Evolutionary conservation across 352 stramenopile genomes (phyloP).

Genomic region (Thalassiosira hispida): DNA sequence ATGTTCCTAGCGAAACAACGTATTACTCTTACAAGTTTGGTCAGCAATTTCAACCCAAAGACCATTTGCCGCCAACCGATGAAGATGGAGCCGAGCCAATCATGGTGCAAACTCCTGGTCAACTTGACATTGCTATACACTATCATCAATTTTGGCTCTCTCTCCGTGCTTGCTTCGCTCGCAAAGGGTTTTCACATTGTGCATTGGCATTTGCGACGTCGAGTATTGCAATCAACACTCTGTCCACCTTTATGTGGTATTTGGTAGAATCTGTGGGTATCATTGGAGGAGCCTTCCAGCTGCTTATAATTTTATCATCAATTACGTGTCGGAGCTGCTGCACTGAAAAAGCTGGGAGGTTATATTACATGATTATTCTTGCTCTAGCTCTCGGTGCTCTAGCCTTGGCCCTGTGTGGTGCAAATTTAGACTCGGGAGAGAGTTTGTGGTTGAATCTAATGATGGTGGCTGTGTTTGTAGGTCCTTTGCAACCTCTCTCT

Average conservation of each 20-base stretch:
- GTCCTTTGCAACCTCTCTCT: conserved; percentile 72
- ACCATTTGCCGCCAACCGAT: conserved; percentile 19
- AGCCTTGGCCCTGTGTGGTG: conserved; percentile 65
- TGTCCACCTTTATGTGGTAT: conserved; percentile 83
- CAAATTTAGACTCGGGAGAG: conserved; percentile 62
- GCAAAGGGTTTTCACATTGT: conserved; percentile 75
- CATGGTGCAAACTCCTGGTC: conserved; percentile 61
- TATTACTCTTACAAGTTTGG: conserved; percentile 9
- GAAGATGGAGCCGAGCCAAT: conserved; percentile 70
- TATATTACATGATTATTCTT: conserved; percentile 76
- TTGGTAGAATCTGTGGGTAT: conserved; percentile 73
- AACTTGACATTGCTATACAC: conserved; percentile 76
- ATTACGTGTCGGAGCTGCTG: conserved; percentile 68
- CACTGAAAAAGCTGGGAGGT: conserved; percentile 46
- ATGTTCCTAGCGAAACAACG: not conserved
- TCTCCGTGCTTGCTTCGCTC: conserved; percentile 69
- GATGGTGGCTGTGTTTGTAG: conserved; percentile 65
- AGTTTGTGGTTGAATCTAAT: conserved; percentile 63
- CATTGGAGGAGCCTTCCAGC: conserved; percentile 74
- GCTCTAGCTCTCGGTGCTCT: conserved; percentile 69
- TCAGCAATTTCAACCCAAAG: conserved; percentile 12
- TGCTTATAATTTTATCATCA: conserved; percentile 77
- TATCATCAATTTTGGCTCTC: conserved; percentile 75
- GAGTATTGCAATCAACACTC: conserved; percentile 81
- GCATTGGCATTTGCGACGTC: conserved; percentile 70